Percentiles rank a stretch among this genome's conserved stretches.
Conservation (phyloP, 306 rosid species). For the Prunus mongolica region DNA sequence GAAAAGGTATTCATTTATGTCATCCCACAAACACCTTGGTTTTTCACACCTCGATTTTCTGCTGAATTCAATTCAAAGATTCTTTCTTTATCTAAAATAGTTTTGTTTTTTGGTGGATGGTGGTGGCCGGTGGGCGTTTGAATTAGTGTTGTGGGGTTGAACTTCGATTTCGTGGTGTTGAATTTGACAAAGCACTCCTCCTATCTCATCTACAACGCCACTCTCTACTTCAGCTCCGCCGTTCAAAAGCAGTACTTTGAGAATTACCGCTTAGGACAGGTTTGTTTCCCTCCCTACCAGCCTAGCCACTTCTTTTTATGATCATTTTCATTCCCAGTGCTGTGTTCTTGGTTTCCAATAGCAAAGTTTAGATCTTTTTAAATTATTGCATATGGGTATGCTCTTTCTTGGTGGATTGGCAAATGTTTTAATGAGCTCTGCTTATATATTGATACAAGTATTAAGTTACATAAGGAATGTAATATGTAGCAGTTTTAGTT, state of each 20-base stretch:
- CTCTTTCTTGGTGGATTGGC: background rate
- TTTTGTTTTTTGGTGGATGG: background rate
- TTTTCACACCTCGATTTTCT: background rate
- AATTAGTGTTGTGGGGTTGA: constrained; percentile 73
- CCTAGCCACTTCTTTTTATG: background rate
- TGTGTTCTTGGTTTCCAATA: background rate
- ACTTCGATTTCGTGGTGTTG: constrained; percentile 72
- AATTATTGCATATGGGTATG: background rate
- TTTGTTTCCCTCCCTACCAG: constrained; percentile 14
- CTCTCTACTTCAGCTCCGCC: constrained; percentile 62
- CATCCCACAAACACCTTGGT: too few relatives aligned
- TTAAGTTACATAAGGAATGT: background rate
- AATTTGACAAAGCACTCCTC: constrained; percentile 70
- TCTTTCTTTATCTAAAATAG: background rate
- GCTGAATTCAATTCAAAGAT: background rate
- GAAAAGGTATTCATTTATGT: constrained; percentile 44
- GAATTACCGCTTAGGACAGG: constrained; percentile 59
- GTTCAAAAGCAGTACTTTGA: constrained; percentile 60
- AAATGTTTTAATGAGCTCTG: background rate
- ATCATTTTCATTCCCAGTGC: background rate
- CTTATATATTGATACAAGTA: background rate
- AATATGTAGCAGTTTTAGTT: background rate
- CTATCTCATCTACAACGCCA: constrained; percentile 68
- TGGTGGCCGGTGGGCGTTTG: background rate
- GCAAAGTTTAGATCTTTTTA: background rate